Evolutionary conservation across 2,329 filamentous ascomycete species (phyloP), one percentile per base, ranked within the genome.

Genomic region (Xylaria sp.): DNA sequence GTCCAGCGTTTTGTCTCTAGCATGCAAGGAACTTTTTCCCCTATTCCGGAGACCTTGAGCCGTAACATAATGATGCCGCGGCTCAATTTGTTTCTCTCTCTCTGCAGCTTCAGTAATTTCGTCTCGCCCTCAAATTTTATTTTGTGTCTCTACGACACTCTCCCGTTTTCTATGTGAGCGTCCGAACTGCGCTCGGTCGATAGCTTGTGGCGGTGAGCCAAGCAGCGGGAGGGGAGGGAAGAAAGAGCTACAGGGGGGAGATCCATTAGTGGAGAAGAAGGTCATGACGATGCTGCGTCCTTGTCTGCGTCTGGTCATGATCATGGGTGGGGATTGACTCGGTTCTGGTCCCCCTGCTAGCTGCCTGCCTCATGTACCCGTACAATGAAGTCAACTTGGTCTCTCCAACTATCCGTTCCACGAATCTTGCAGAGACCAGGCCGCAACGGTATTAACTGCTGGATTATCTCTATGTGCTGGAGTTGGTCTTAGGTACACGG

Each of bases 1-100:
- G 31, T 20, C n/a, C n/a, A n/a, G n/a, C n/a, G n/a, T n/a, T n/a
- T n/a, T n/a, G n/a, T n/a, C n/a, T n/a, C 7, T 51, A 33, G 27
- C n/a, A 64, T 67, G 65, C 65, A 67, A 65, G 65, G 65, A 67
- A 53, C 65, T 67, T 67, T 53, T 54, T 49, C 11, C 50, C 59
- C 20, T 53, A 53, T 63, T 63, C 36, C 29, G 42, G 25, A 49
- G 29, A 47, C 36, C 39, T 51, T 44, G 25, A 20, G 15, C 25
- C 50, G 22, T 17, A 25, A 51, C 20, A 38, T 2, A 7, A 20
- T 39, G 33, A 31, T 63, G 47, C 54, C 39, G 39, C 49, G 64
- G 47, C 53, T 39, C 56, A 50, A 31, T 39, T 36, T 39, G 29
- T 29, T 33, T n/a, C 38, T 36, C 22, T 42, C 2, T 10, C 7